Base-by-base conservation (phyloP, 140 eudicot species). In the Senecio squalidus region DNA sequence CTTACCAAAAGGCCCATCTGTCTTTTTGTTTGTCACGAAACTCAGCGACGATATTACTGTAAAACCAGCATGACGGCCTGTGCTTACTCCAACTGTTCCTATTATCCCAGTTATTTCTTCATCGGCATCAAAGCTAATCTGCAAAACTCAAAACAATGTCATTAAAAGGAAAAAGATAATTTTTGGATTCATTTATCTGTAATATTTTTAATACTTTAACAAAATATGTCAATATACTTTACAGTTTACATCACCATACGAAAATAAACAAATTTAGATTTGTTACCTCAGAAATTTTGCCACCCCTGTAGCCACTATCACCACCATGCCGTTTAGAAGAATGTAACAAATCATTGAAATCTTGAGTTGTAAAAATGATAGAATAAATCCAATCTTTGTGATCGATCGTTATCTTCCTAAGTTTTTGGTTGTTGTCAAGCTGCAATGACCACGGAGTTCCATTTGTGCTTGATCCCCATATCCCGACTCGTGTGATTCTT, bases 381-480 rank as follows among this genome's bases (percentile, higher is more conserved):
- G 60, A 68, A 68, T 16, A 58, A 6, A 68, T 18, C 43, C 55
- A 70, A 3, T 60, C 57, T 3, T 52, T 0, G 38, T 70, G 47
- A 60, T 60, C 63, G 39, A 70, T 60, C 13, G 36, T 51, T 28
- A 70, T 70, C 39, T 70, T 70, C 48, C 39, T 52, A 60, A 60
- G 69, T 48, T 51, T 70, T 29, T 60, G 57, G 22, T 41, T n/a
- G 49, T 6, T 41, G 24, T 60, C 69, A 60, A 60, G 64, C 18
- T 0, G 69, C 29, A 22, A 60, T 14, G 69, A 70, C 63, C 63
- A 60, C 30, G 75, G 31, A n/a, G 0, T 0, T 27, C 69, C 69
- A 9, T 57, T 48, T 0, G 17, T 41, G 40, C 18, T 52, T 1
- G 69, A 70, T 39, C 64, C 69, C 64, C 69, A 70, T 16, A 69